Base-by-base conservation (phyloP, 164 flowering plant species). In the Nymphaea colorata region DNA sequence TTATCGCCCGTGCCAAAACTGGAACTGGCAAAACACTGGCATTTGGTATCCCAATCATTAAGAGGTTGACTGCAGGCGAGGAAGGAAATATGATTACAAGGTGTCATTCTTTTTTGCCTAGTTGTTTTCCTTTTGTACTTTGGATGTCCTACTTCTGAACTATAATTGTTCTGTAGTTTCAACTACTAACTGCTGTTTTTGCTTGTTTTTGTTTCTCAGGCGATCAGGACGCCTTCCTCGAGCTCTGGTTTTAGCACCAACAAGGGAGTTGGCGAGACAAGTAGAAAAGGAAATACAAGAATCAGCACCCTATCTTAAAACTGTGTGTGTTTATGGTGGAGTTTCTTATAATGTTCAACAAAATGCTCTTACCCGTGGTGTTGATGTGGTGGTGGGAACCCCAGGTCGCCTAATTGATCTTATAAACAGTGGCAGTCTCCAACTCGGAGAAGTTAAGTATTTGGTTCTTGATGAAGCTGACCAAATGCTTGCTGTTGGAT, bases 401-500 rank as follows among this genome's bases (percentile, higher is more conserved):
- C 99, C 99, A 18, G 99, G 99, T 41, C 88, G 99, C 65, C 76
- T 94, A 47, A 94, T 91, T 69, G 99, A 94, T 76, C 77, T 94
- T 59, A 74, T 94, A 42, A 82, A 87, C 36, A 77, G 84, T 62
- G 84, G 82, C 73, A 85, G 82, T 76, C 91, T 94, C 73, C 83
- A 81, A 73, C 74, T 94, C 79, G 82, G 88, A 16, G 96, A 91
- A 79, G 90, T 94, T 74, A 75, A 90, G 66, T 91, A 70, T 81
- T 75, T 94, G 83, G 98, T 94, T 61, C 96, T 94, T 64, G 99
- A 94, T 77, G 99, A 94, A 82, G 99, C 99, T 67, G 99, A 94
- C 80, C 96, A 88, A 78, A 94, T 94, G 99, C 96, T 94, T 70
- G 95, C 95, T 3, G 97, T 90, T 76, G 99, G 99, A n/a, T 94